A percentile compares a stretch with the other conserved stretches of the same genome.
These are phyloP conservation scores for Metschnikowia henanensis DNA, from an alignment of 805 yeast genomes.

Conservation along the genomic window DNA sequence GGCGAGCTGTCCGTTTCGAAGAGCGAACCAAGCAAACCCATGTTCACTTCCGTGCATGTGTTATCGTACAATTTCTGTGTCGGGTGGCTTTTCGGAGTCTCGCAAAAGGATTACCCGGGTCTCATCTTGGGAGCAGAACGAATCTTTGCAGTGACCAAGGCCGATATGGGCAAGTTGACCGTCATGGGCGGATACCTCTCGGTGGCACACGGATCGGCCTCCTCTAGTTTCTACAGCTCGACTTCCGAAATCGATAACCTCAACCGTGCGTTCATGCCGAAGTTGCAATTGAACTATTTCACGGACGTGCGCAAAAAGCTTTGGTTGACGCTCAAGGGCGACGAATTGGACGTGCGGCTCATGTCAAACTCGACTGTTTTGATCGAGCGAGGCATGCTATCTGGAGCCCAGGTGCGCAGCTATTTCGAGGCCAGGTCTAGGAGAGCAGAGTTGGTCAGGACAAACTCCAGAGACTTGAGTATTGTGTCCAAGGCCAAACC, in stretches of 20 bases:
- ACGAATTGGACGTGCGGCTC: conserved; percentile 64
- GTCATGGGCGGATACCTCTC: conserved; percentile 69
- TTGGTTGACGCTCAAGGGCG: conserved; percentile 60
- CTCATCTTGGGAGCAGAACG: conserved; percentile 76
- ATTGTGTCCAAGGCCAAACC: not conserved
- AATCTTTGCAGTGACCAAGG: conserved; percentile 64
- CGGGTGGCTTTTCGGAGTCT: conserved; percentile 73
- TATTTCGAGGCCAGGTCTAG: conserved; percentile 25
- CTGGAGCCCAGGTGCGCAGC: conserved; percentile 46
- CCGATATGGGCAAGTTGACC: conserved; percentile 63
- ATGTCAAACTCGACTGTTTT: conserved; percentile 55
- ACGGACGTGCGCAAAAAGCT: conserved; percentile 36
- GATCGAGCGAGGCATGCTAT: conserved; percentile 51
- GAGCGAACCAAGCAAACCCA: not conserved
- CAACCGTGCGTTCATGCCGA: conserved; percentile 69
- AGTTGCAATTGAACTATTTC: conserved; percentile 57
- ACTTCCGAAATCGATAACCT: conserved; percentile 46
- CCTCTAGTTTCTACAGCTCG: conserved; percentile 49
- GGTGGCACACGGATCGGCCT: conserved; percentile 60
- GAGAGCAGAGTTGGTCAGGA: conserved; percentile 6
- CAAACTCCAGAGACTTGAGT: conserved; percentile 2
- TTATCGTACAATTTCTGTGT: conserved; percentile 65
- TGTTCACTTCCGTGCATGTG: conserved; percentile 48
- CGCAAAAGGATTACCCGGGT: conserved; percentile 56
- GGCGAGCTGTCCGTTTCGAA: not conserved